A percentile compares a stretch with the other conserved stretches of the same genome.
Evolutionary conservation across 2,329 filamentous ascomycete genomes (phyloP).

Genomic region (Fusarium pseudocircinatum): DNA sequence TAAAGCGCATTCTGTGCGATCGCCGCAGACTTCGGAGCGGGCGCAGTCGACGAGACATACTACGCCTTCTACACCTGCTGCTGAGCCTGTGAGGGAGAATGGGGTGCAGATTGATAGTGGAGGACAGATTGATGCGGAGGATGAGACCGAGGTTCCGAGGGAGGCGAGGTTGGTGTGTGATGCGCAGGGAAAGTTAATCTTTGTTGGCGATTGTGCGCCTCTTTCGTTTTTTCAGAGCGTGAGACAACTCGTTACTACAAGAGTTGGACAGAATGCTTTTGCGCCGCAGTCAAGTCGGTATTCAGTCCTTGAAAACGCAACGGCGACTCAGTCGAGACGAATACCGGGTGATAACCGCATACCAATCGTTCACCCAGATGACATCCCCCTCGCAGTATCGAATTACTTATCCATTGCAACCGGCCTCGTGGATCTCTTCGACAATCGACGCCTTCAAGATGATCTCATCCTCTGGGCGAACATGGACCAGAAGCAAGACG

Average conservation of each 20-base stretch:
- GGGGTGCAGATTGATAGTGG: not conserved
- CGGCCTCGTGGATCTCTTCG: conserved; percentile 61
- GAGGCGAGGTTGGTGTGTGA: conserved; percentile 63
- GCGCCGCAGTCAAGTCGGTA: conserved; percentile 61
- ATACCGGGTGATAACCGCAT: conserved; percentile 29
- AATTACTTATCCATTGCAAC: conserved; percentile 54
- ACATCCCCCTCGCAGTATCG: conserved; percentile 46
- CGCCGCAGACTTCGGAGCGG: conserved; percentile 35
- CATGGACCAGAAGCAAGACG: conserved; percentile 46
- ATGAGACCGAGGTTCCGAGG: conserved; percentile 64
- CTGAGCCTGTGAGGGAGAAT: not conserved
- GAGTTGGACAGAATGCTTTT: conserved; percentile 61
- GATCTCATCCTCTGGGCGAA: conserved; percentile 56
- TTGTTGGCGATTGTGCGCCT: conserved; percentile 66
- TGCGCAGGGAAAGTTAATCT: conserved; percentile 63
- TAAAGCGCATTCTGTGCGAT: conserved; percentile 34
- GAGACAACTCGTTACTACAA: conserved; percentile 59
- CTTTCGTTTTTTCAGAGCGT: conserved; percentile 66
- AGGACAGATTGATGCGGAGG: conserved; percentile 48
- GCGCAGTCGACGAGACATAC: conserved; percentile 24
- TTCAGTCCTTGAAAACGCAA: conserved; percentile 60
- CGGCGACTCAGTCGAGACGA: conserved; percentile 37
- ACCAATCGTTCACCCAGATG: conserved; percentile 43
- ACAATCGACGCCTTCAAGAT: conserved; percentile 50
- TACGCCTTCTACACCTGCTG: conserved; percentile 26